Evolutionary conservation across 768 basidiomycete genomes (phyloP).

Genomic region (Leccinum longicurvipes): DNA sequence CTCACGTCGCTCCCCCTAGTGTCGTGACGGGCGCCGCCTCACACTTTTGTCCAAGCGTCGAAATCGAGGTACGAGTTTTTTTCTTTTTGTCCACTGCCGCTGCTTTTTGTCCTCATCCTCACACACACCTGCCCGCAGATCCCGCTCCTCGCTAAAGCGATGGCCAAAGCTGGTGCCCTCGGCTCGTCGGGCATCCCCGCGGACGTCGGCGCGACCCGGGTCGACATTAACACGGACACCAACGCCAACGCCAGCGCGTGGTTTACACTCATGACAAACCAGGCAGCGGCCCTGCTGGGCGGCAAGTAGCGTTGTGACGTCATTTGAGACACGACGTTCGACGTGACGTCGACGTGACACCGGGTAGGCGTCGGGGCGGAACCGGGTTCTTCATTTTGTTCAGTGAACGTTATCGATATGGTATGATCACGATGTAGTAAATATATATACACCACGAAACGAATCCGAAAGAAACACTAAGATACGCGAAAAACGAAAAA

Average conservation of each 20-base stretch:
- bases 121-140: conserved; percentile 36
- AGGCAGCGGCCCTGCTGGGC: conserved; percentile 44
- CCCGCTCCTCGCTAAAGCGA: conserved; percentile 49
- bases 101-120: not conserved
- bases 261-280: conserved; percentile 59
- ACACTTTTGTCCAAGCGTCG: conserved; percentile 33
- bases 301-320: conserved; percentile 3
- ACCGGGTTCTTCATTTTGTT: too few relatives aligned
- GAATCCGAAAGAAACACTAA: not conserved
- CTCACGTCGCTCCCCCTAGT: conserved; percentile 21
- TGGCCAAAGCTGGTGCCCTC: conserved; percentile 50
- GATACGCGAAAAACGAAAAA: not conserved
- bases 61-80: not conserved
- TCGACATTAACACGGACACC: conserved; percentile 27
- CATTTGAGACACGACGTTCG: not conserved
- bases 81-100: too few relatives aligned
- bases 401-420: not conserved
- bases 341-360: too few relatives aligned
- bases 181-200: conserved; percentile 50
- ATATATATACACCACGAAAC: not conserved
- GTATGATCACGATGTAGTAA: too few relatives aligned
- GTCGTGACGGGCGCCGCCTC: conserved; percentile 37
- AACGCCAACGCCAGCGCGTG: conserved; percentile 12
- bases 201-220: conserved; percentile 39
- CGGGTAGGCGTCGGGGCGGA: too few relatives aligned